Percentiles rank a stretch among this genome's conserved stretches.
These are phyloP conservation scores for Corynespora cassiicola DNA, from an alignment of 2,329 filamentous ascomycete species.

Conservation along the genomic window DNA sequence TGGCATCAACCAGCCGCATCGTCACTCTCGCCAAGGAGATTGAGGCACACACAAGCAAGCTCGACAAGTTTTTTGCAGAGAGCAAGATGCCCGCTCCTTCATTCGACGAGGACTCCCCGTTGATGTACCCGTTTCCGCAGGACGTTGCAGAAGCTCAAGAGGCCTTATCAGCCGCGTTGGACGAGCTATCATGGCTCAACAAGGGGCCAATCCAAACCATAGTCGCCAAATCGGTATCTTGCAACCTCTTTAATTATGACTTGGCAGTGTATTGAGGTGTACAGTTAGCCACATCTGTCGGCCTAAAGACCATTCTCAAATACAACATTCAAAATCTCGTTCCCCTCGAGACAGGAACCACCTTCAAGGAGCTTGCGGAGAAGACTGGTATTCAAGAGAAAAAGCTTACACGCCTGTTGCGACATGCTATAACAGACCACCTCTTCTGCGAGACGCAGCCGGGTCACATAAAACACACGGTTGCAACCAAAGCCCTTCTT, in stretches of 20 bases:
- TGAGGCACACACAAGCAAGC: constrained; percentile 13
- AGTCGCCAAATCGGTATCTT: constrained; percentile 17
- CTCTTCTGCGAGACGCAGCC: constrained; percentile 17
- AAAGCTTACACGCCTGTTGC: constrained; percentile 12
- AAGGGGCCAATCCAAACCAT: constrained; percentile 15
- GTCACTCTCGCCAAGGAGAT: constrained; percentile 14
- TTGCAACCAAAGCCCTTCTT: constrained; percentile 13
- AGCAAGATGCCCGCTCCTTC: constrained; percentile 15
- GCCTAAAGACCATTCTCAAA: constrained; percentile 14
- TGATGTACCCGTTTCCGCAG: constrained; percentile 14
- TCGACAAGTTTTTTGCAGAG: constrained; percentile 17
- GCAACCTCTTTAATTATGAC: constrained; percentile 7
- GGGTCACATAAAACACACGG: constrained; percentile 14
- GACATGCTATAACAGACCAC: constrained; percentile 15
- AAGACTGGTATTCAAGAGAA: constrained; percentile 10
- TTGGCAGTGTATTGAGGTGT: constrained; percentile 12
- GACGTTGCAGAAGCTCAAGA: constrained; percentile 18
- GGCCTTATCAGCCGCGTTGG: constrained; percentile 15
- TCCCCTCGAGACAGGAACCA: constrained; percentile 10
- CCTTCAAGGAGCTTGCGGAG: constrained; percentile 15
- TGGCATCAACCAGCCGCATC: constrained; percentile 15
- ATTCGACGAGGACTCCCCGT: constrained; percentile 15
- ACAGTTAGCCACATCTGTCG: constrained; percentile 16
- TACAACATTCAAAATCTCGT: constrained; percentile 16
- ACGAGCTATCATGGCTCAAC: constrained; percentile 16